Evolutionary conservation across 352 stramenopile genomes (phyloP), one percentile per base, ranked within the genome.

Genomic region (Pelagophyceae sp.): DNA sequence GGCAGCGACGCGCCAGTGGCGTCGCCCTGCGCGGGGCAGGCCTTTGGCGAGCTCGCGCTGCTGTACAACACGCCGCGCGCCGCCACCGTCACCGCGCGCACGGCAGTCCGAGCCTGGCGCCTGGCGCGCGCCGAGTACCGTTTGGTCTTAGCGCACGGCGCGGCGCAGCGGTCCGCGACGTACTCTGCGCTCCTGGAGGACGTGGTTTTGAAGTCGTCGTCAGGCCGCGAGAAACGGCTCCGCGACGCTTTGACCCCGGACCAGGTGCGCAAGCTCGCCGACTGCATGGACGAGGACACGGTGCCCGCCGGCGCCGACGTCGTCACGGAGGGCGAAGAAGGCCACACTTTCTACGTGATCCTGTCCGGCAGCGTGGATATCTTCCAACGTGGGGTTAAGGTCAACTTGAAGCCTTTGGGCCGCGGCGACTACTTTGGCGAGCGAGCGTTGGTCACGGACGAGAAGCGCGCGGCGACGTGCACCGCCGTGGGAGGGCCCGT

Each of bases 1-100:
- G 33, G 20, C 35, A 50, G 33, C 35, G 33, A 58, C 15, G 31
- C 27, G 67, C 19, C 61, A 11, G 67, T 74, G 1, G 67, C 17
- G 15, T 20, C 67, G 33, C 31, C 17, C 33, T 17, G 15, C 5
- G 11, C 27, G 6, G 86, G 86, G 23, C 82, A 75, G 0, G 85
- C 90, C 0, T 98, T 98, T 80, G 95, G 95, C 32, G 95, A 99
- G 84, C 85, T 98, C 25, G 94, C 94, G 17, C 80, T 99, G 76
- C 89, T 98, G 79, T 98, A 98, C 88, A 97, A 96, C 82, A 96
- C 90, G 76, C 94, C 95, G 27, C 92, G 95, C 33, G 91, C 93
- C 0, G 95, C 94, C 2, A 97, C 94, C 23, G 95, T 98, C 76
- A 85, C 84, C 23, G 87, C 91, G 3, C 91, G 87, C 20, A 89